Percentiles rank a stretch among this genome's conserved stretches.
phyloP scores from a whole-genome alignment of 2,329 filamentous ascomycete genomes.

The Fusarium scirpi region DNA sequence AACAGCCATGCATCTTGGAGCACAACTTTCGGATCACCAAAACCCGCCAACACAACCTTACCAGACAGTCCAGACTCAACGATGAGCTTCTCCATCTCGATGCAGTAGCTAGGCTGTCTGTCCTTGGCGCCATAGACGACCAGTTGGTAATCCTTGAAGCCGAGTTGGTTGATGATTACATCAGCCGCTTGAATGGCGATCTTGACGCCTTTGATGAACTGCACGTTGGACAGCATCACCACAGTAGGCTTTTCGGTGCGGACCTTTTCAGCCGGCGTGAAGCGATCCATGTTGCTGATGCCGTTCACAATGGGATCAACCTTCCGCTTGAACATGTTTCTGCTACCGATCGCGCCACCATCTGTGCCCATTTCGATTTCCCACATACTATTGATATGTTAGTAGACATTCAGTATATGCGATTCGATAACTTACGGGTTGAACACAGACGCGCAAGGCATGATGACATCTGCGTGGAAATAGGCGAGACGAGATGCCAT shows the following conservation, averaged over 20 bases:
- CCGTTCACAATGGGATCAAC: slow-evolving; percentile 40
- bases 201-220: slow-evolving; percentile 40
- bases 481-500: slow-evolving; percentile 37
- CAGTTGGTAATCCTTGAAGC: slow-evolving; percentile 35
- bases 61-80: slow-evolving; percentile 19
- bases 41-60: slow-evolving; percentile 34
- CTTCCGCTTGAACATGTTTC: slow-evolving; percentile 36
- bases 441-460: slow-evolving; percentile 38
- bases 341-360: slow-evolving; percentile 20
- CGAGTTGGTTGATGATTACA: slow-evolving; percentile 36
- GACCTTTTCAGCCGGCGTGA: slow-evolving; percentile 35
- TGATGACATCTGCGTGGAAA: slow-evolving; percentile 40
- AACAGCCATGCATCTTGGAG: slow-evolving; percentile 40
- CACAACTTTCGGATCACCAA: slow-evolving; percentile 35
- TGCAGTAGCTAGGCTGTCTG: slow-evolving; percentile 31
- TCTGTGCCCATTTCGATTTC: slow-evolving; percentile 39
- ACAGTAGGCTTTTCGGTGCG: slow-evolving; percentile 37
- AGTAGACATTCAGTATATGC: neutral
- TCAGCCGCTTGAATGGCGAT: slow-evolving; percentile 35
- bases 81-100: slow-evolving; percentile 41
- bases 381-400: slow-evolving; percentile 24
- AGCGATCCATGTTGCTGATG: slow-evolving; percentile 37
- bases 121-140: slow-evolving; percentile 39
- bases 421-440: slow-evolving; percentile 26
- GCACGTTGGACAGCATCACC: slow-evolving; percentile 39